Conservation (phyloP, 2,329 filamentous ascomycete species). For the Trichophyton benhamiae region DNA sequence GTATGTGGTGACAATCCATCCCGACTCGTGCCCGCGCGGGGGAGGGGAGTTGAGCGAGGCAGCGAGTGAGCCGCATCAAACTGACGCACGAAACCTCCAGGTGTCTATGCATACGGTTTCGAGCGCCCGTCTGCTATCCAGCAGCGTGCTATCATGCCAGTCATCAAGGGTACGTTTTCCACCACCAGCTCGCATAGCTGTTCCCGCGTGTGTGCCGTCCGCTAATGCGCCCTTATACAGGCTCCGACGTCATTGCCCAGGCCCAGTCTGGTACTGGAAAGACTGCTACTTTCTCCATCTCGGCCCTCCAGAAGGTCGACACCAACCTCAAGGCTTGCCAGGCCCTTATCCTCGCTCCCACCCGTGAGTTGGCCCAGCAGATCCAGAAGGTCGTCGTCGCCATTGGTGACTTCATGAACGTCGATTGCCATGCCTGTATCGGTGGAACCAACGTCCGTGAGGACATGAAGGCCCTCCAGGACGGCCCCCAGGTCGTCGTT, state of each 20-base stretch:
- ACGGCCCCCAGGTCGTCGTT: conserved; percentile 94
- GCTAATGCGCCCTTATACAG: conserved; percentile 33
- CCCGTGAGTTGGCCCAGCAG: conserved; percentile 90
- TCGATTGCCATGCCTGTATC: conserved; percentile 97
- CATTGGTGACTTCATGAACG: conserved; percentile 99
- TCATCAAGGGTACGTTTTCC: conserved; percentile 77
- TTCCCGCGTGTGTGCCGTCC: background rate
- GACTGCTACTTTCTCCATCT: conserved; percentile 99
- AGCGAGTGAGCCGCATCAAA: conserved; percentile 13
- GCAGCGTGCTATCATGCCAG: conserved; percentile 99
- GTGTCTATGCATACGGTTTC: conserved; percentile 99
- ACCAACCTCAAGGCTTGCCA: conserved; percentile 89
- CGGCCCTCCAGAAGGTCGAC: conserved; percentile 97
- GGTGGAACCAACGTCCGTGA: conserved; percentile 96
- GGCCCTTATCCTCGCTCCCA: conserved; percentile 90
- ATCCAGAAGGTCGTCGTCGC: conserved; percentile 98
- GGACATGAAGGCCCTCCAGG: conserved; percentile 93
- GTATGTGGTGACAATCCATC: conserved; percentile 37
- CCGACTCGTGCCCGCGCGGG: background rate
- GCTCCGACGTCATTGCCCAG: conserved; percentile 98
- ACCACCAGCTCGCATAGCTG: background rate
- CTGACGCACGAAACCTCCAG: conserved; percentile 29
- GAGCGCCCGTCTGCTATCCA: conserved; percentile 99
- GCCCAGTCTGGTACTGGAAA: conserved; percentile 99
- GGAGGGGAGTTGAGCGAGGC: background rate